Evolutionary conservation across 2,329 filamentous ascomycete species (phyloP), one percentile per base, ranked within the genome.

Genomic region (Aspergillus sp.): DNA sequence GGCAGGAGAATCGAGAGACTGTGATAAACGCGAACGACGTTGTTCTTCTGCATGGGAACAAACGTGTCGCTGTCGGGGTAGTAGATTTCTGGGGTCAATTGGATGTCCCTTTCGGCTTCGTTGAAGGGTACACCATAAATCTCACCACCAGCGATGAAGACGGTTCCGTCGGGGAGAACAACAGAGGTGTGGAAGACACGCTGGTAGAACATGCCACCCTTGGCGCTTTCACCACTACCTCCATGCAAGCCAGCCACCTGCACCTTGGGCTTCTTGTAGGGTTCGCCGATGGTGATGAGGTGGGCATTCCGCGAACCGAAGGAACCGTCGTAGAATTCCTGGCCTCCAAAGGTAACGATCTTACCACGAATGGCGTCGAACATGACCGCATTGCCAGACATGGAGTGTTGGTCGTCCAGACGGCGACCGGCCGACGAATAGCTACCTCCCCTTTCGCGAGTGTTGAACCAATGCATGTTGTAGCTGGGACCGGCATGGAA

Each of bases 81-180:
- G 55, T 69, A 78, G 0, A 76, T 54, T 57, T 78, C 76, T 0
- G 75, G 70, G 0, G 60, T 62, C 3, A 75, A 57, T 27, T 66
- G 61, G 1, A 69, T 56, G 8, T 66, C 65, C 7, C 36, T 2
- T 27, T 39, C 36, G 2, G 57, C 64, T 52, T 78, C 75, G 5
- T 69, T 68, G 56, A 76, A 79, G 3, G 70, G 67, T 9, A 62
- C 12, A 0, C 69, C 67, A 43, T 57, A 67, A 7, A 55, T 56
- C 55, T 77, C 71, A 0, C 76, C 75, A n/a, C 75, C 76, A 0
- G 64, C 64, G 28, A 78, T 64, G 32, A 78, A 67, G 2, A 74
- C 65, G 1, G 61, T 67, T 6, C 76, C 75, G 45, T 75, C 67
- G 0, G 75, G 76, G 0, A 78, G 68, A 2, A 76, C 65, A 7